These are phyloP conservation scores for Bathelium albidoporum DNA, from an alignment of 495 filamentous ascomycete genomes.

Conservation along the genomic window DNA sequence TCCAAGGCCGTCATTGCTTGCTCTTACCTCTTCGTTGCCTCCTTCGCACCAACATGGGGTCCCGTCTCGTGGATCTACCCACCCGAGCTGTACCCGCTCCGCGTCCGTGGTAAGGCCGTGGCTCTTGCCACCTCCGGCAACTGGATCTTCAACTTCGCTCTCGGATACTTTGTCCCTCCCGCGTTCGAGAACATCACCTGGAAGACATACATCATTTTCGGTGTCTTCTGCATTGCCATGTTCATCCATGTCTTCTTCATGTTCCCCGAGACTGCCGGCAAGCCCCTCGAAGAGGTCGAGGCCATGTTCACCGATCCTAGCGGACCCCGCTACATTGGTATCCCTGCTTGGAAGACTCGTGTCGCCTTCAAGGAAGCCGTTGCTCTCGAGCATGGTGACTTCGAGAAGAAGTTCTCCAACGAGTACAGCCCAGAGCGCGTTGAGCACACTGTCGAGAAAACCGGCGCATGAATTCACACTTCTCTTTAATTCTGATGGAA, in stretches of 20 bases:
- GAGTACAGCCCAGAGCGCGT: constrained; percentile 2
- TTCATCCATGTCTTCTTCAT: constrained; percentile 67
- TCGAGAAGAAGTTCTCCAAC: constrained; percentile 4
- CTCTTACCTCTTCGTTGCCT: constrained; percentile 35
- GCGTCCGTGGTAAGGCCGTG: constrained; percentile 21
- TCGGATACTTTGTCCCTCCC: constrained; percentile 67
- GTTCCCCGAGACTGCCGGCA: constrained; percentile 75
- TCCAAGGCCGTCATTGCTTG: constrained; percentile 32
- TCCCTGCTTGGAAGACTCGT: constrained; percentile 58
- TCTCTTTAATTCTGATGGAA: not conserved
- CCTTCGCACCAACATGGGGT: constrained; percentile 50
- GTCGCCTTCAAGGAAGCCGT: constrained; percentile 19
- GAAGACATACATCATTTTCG: constrained; percentile 66
- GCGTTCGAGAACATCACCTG: constrained; percentile 63
- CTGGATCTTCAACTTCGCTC: constrained; percentile 73
- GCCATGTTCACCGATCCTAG: constrained; percentile 55
- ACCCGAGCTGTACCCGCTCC: constrained; percentile 40
- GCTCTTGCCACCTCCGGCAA: constrained; percentile 21
- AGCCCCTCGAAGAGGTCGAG: constrained; percentile 68
- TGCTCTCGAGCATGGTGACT: constrained; percentile 1
- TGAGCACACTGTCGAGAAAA: not conserved
- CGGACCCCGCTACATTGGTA: constrained; percentile 53
- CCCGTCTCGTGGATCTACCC: constrained; percentile 65
- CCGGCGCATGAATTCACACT: not conserved
- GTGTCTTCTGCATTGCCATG: constrained; percentile 63